Base-by-base conservation (phyloP, 2,329 filamentous ascomycete genomes). In the Tolypocladium pustulatum region DNA sequence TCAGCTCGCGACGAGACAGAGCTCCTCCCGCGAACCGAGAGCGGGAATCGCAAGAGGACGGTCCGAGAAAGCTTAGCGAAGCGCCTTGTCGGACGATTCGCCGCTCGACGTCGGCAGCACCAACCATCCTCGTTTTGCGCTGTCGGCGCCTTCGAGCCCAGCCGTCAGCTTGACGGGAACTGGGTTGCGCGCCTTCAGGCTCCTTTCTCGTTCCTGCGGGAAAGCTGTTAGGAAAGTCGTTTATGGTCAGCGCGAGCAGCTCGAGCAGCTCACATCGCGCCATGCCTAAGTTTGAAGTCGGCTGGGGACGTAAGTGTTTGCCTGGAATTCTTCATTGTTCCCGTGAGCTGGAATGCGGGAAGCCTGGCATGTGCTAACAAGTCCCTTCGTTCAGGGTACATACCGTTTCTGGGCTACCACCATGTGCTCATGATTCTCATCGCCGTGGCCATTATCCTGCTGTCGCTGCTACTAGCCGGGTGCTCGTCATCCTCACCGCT, bases 391-490 rank as follows among this genome's bases (percentile, higher is more conserved):
- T 6, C 61, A 86, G 85, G 84, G 69, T 84, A 82, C 66, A 76
- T 88, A 71, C 86, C 86, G 65, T 88, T 88, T 70, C 78, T 88
- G 60, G 86, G 86, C 65, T 88, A 88, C 69, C 86, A 88, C 71
- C 84, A 99, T 84, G 88, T 97, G 64, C 83, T 99, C 73, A 99
- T 99, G 94, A 91, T 99, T 67, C 78, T 99, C 65, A 96, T 99
- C 70, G 92, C 90, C 58, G 79, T 97, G 60, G 85, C 92, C 53
- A 96, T 99, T 69, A 96, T 99, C 73, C 79, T 99, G 71, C 81
- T 99, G 65, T 97, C 94, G 67, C 84, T 99, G 63, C 78, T 99
- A 68, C 80, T 99, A 65, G 93, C 94, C 69, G 94, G 94, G 68
- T 99, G 94, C 76, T 97, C 94, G 5, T 97, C 93, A 12, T 96